Conservation (phyloP, 192 early-diverging fungal genomes). For the Coemansia sp. region DNA sequence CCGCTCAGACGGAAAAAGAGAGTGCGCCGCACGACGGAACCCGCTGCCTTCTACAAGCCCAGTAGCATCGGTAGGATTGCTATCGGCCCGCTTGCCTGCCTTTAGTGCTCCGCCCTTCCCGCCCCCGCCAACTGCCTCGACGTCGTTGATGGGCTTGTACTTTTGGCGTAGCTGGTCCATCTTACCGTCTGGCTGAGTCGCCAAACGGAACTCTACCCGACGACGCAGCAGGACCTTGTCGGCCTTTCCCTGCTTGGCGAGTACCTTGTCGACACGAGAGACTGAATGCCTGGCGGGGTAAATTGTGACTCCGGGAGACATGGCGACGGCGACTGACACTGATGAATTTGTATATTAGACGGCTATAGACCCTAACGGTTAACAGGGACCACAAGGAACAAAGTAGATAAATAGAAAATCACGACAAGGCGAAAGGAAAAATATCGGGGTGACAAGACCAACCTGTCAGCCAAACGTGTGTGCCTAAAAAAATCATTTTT, state of each 20-base stretch:
- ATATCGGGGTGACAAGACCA: neutral
- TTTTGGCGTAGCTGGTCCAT: conserved; percentile 66
- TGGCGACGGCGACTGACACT: neutral
- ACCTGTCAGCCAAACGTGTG: neutral
- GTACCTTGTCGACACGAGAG: conserved; percentile 45
- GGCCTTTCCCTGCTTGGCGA: conserved; percentile 48
- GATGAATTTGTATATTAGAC: neutral
- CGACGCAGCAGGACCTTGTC: conserved; percentile 58
- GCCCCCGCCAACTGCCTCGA: neutral
- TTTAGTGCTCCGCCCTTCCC: neutral
- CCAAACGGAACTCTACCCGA: conserved; percentile 66
- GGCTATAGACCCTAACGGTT: neutral
- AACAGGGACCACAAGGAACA: conserved; percentile 7
- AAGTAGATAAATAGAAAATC: neutral
- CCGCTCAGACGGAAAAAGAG: conserved; percentile 64
- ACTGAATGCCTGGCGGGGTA: conserved; percentile 16
- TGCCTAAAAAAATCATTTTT: neutral
- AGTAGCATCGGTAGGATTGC: conserved; percentile 18
- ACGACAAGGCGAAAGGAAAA: neutral
- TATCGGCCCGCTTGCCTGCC: conserved; percentile 10
- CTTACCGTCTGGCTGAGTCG: conserved; percentile 63
- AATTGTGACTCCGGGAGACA: conserved; percentile 40
- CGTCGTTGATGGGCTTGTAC: conserved; percentile 66
- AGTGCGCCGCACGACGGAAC: conserved; percentile 62
- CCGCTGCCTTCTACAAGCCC: conserved; percentile 64